phyloP scores from a whole-genome alignment of 495 filamentous ascomycete genomes.

The Penicillium flavigenum region DNA sequence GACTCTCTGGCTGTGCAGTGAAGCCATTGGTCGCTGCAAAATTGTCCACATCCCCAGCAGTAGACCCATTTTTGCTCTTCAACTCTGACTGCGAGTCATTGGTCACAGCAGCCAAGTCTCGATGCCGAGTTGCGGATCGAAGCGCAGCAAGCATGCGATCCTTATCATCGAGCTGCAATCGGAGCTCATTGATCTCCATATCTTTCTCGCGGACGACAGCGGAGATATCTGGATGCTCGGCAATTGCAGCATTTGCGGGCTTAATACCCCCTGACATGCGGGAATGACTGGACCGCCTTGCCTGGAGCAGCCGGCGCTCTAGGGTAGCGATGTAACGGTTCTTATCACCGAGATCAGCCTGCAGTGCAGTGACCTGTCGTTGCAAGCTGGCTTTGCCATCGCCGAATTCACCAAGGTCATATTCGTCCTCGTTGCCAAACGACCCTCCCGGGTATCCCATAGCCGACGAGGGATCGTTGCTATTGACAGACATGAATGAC shows the following conservation, averaged over 20 bases:
- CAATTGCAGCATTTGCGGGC: constrained; percentile 51
- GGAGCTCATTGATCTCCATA: constrained; percentile 86
- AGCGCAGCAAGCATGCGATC: constrained; percentile 89
- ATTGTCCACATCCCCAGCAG: constrained; percentile 31
- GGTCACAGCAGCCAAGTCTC: constrained; percentile 75
- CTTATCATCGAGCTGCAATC: constrained; percentile 90
- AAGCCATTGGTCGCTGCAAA: constrained; percentile 23
- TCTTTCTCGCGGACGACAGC: constrained; percentile 83
- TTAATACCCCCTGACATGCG: constrained; percentile 72
- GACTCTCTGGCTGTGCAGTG: constrained; percentile 25
- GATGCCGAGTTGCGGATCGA: constrained; percentile 79
- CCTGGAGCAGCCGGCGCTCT: constrained; percentile 88
- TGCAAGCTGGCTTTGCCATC: constrained; percentile 81
- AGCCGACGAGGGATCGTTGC: constrained; percentile 41
- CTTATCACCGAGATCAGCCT: constrained; percentile 91
- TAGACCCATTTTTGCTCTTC: constrained; percentile 35
- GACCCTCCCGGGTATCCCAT: constrained; percentile 36
- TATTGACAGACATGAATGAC: constrained; percentile 61
- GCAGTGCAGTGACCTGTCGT: constrained; percentile 81
- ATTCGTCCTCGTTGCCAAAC: constrained; percentile 58
- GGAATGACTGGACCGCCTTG: constrained; percentile 84
- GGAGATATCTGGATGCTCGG: constrained; percentile 67
- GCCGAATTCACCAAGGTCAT: constrained; percentile 78
- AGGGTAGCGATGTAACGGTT: constrained; percentile 94
- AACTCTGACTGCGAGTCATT: constrained; percentile 40